Base-by-base conservation (phyloP, 108 stramenopile genomes). In the Nitzschia inconspicua region DNA sequence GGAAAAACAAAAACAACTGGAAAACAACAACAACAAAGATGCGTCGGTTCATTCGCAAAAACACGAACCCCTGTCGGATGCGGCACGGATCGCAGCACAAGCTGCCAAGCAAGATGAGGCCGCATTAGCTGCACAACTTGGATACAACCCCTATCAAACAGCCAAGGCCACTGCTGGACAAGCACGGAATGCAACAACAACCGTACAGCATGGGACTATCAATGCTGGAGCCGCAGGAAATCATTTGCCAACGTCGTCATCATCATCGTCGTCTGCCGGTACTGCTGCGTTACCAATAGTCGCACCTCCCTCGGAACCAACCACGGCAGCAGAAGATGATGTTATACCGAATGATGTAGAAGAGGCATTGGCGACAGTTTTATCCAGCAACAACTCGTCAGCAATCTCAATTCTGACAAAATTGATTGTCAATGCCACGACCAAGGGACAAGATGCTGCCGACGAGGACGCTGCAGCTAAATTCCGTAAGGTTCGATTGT, bases 121-220 rank as follows among this genome's bases (percentile, higher is more conserved):
- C 41, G 35, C 61, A 26, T 42, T 73, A 30, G 87, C 82, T 3
- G 68, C 46, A 30, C 56, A 70, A 29, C 62, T 92, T 28, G 91
- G 91, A 42, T 92, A 92, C 59, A 92, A 92, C 72, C 91, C 91
- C 0, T 92, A 92, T 49, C 87, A 88, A 66, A 60, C 85, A 0
- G 68, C 68, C 10, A 76, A 71, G 39, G 72, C 78, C 47, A 88
- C 83, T 2, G 79, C 79, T 5, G 86, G 85, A 24, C 91, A 92
- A 59, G 91, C 91, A 16, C 56, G 85, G 46, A 83, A 66, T 24
- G 91, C 87, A 2, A 83, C 79, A 6, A 72, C 76, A 9, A 68
- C 76, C 1, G 52, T 64, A 23, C 66, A 75, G 27, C 72, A 76
- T 61, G 90, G 90, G 2, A 41, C 66, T n/a, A 73, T 91, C 4